Evolutionary conservation across 768 basidiomycete species (phyloP).

Genomic region (Rhodotorula paludigena): DNA sequence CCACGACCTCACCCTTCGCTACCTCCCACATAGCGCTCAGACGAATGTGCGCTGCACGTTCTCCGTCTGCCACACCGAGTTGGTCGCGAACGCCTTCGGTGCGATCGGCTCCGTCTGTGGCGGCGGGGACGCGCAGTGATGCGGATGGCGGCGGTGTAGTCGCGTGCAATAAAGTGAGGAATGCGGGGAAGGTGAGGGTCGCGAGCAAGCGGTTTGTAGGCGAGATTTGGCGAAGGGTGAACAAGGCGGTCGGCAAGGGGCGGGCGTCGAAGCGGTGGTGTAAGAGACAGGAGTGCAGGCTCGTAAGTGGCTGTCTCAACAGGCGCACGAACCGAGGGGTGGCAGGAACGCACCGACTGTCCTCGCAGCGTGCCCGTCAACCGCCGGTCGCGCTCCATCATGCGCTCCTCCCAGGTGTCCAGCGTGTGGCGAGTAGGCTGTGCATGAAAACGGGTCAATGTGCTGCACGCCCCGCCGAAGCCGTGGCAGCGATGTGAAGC

Average conservation of each 20-base stretch:
- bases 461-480: not conserved
- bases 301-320: too few species aligned
- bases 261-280: too few species aligned
- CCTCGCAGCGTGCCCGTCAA: slow-evolving; percentile 81
- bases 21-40: not conserved
- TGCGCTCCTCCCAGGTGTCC: slow-evolving; percentile 89
- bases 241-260: too few species aligned
- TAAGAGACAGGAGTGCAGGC: too few species aligned
- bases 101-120: slow-evolving; percentile 62
- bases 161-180: too few species aligned
- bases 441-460: not conserved
- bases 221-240: not conserved
- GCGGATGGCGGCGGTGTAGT: not conserved
- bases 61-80: slow-evolving; percentile 69
- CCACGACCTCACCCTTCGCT: not conserved
- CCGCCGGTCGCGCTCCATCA: slow-evolving; percentile 86
- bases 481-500: not conserved
- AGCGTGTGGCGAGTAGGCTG: slow-evolving; percentile 78
- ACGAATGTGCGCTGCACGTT: slow-evolving; percentile 45
- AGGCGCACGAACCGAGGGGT: too few species aligned
- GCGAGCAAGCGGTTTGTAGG: too few species aligned
- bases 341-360: slow-evolving; percentile 63
- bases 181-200: too few species aligned
- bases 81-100: slow-evolving; percentile 62
- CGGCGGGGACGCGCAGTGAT: not conserved